phyloP scores from a whole-genome alignment of 305 asterid species.

The Andrographis paniculata region DNA sequence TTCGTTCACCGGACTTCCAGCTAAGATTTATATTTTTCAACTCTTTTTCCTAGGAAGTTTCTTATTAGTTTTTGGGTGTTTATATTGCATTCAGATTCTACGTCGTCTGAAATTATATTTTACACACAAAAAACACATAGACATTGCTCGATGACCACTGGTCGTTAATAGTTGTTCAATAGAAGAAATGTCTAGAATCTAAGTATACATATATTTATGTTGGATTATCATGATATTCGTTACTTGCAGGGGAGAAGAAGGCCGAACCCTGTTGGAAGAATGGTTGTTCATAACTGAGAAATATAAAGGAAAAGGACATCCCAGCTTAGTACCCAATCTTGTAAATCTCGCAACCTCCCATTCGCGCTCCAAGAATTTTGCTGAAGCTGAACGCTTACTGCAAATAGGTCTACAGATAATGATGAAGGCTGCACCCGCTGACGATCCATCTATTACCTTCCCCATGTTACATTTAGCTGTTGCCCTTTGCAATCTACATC shows the following conservation, averaged over 20 bases:
- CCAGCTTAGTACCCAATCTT: conserved; percentile 63
- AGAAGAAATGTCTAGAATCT: too few species aligned
- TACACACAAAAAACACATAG: too few species aligned
- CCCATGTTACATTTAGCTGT: conserved; percentile 85
- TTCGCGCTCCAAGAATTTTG: conserved; percentile 66
- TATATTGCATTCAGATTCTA: too few species aligned
- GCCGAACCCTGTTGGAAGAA: conserved; percentile 61
- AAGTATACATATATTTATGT: too few species aligned
- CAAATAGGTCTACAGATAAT: conserved; percentile 61
- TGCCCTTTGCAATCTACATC: conserved; percentile 56
- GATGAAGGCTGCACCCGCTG: conserved; percentile 49
- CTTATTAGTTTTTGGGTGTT: not conserved
- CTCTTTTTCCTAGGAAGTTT: not conserved
- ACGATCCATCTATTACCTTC: conserved; percentile 72
- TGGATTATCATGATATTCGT: conserved; percentile 8
- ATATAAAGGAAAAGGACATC: conserved; percentile 65
- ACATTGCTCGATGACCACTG: too few species aligned
- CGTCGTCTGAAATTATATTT: too few species aligned
- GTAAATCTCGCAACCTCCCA: conserved; percentile 86
- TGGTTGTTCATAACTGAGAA: conserved; percentile 56
- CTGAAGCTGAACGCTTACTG: conserved; percentile 79
- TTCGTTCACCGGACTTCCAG: not conserved
- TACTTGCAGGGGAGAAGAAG: conserved; percentile 59
- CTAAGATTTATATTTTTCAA: conserved; percentile 2
- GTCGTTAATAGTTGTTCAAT: too few species aligned